phyloP scores from a whole-genome alignment of 148 eudicot genomes.

The Rhododendron ovatum region DNA sequence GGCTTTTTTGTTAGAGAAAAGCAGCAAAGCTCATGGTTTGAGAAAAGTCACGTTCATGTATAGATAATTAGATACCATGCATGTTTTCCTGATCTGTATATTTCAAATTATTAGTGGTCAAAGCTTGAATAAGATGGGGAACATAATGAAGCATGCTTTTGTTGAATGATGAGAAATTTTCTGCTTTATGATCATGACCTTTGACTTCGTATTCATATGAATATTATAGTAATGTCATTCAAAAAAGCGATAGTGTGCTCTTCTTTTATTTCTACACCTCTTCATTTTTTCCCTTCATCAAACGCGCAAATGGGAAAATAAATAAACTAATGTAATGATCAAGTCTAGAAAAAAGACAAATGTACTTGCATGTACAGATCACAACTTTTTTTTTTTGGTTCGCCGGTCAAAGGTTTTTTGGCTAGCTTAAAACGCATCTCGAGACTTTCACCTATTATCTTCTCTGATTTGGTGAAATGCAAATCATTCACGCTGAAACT shows the following conservation, averaged over 20 bases:
- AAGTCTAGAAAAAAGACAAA: not conserved
- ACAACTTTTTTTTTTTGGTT: no score
- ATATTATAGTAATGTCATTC: not conserved
- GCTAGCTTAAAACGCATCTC: no score
- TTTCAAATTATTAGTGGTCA: not conserved
- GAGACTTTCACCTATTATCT: no score
- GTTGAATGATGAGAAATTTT: not conserved
- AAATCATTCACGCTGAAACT: no score
- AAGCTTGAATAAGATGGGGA: not conserved
- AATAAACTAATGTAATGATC: not conserved
- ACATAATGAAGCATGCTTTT: not conserved
- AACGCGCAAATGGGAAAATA: not conserved
- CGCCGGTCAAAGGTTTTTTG: no score
- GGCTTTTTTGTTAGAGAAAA: not conserved
- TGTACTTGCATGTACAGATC: no score
- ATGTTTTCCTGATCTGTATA: not conserved
- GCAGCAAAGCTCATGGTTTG: not conserved
- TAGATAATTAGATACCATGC: not conserved
- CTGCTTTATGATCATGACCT: not conserved
- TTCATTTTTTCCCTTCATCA: not conserved
- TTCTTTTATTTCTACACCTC: not conserved
- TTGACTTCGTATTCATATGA: not conserved
- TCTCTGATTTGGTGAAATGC: no score
- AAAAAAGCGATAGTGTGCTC: no score
- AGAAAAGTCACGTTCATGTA: not conserved